Evolutionary conservation across 495 filamentous ascomycete genomes (phyloP), one percentile per base, ranked within the genome.

Genomic region (Xylaria palmicola): DNA sequence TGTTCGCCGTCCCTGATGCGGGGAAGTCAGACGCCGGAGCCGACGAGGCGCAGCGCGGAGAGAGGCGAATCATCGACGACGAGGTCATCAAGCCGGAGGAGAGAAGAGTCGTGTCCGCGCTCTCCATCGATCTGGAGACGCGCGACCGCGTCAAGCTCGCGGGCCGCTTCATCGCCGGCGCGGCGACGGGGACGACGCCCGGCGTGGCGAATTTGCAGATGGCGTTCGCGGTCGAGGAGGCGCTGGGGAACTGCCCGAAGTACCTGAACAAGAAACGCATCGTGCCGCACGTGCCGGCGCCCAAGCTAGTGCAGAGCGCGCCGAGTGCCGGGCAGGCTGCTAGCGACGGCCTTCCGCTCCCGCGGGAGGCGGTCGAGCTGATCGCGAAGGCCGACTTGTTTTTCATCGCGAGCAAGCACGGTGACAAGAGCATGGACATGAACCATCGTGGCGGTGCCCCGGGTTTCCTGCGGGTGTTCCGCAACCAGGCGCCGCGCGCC

Each of bases 191-290:
- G 22, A 68, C 63, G 44, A 64, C 39, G 24, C 62, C 57, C 4
- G 66, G 70, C 6, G 43, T 74, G n/a, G 78, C 74, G 4, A 79
- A 89, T 51, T 73, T 86, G n/a, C 87, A 92, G 65, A 60, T 93
- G 13, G 82, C 83, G 5, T 76, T 91, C 26, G 76, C 79, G 34
- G 83, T 93, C 57, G 81, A 88, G 56, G 87, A 88, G 65, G 87
- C 82, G 69, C 67, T 94, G 32, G 87, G 87, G 12, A 93, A 92
- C 61, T 93, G 90, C 67, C 91, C 91, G 0, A 95, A 93, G 74
- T 93, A 95, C 63, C 62, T 94, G 20, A 93, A 91, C 73, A 83
- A 82, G 61, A 91, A 89, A 68, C 76, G 78, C 24, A 85, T 92
- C 40, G 54, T 77, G 4, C 81, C 84, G 3, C 77, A 80, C 32